Evolutionary conservation across 352 stramenopile genomes (phyloP), one percentile per base, ranked within the genome.

Genomic region (Phytophthora niederhauseri): DNA sequence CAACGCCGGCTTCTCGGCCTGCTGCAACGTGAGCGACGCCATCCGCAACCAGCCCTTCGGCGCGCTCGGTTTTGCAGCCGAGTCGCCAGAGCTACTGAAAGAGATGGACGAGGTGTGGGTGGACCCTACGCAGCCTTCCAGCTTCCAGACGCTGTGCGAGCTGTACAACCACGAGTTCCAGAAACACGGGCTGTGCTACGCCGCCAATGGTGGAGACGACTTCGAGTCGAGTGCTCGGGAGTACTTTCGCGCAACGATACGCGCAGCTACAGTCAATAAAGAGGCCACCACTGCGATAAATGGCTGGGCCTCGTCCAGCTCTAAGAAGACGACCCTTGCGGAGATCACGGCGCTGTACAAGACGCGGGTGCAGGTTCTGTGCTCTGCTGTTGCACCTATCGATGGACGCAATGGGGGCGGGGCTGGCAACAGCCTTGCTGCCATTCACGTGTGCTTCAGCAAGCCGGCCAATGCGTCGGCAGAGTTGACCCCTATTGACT

Each of bases 121-220:
- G 38, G 80, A 86, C 57, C 72, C 80, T 0, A 82, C 80, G 26
- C 74, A 85, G 55, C 43, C 66, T n/a, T 78, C 74, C 30, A 70
- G 61, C 31, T 70, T 76, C 53, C 77, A 78, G 30, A 72, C 80
- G 52, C 68, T 91, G 46, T 95, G 87, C 50, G 84, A 93, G 57
- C 78, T 92, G 38, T 95, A 94, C 83, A 91, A 95, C 75, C 85
- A 95, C 72, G 85, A 94, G 76, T 94, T 95, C 75, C 87, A 95
- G 74, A 95, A 95, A 73, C 87, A 95, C 66, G 85, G 87, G 26
- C 68, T 93, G 41, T 95, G 87, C 81, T 95, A 89, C 70, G 79
- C 76, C 28, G 84, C 87, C 5, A 76, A 81, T 31, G 78, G 58
- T 9, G 63, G 55, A n/a, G 24, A 31, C 8, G 71, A 82, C 65